Conservation (phyloP, 1,284 basidiomycete species). For the Moniliella sp. region DNA sequence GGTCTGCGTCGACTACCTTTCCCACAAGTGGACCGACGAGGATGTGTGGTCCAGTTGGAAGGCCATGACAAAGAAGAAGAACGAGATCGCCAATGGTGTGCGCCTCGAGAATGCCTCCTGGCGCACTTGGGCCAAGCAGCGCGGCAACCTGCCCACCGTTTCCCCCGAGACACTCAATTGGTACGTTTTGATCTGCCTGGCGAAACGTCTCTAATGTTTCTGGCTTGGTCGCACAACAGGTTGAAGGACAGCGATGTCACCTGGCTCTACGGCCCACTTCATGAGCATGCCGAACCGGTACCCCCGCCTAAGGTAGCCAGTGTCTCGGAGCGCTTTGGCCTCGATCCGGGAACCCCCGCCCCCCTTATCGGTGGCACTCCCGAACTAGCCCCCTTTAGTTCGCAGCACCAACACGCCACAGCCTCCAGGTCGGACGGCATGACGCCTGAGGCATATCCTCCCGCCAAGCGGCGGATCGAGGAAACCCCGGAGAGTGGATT, state of each 20-base stretch:
- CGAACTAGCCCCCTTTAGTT: too few species aligned
- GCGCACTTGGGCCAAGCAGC: constrained; percentile 98
- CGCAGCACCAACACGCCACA: too few species aligned
- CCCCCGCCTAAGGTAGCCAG: constrained; percentile 40
- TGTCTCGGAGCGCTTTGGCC: constrained; percentile 40
- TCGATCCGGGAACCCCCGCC: too few species aligned
- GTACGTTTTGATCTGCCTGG: constrained; percentile 40
- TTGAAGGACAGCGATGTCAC: constrained; percentile 97
- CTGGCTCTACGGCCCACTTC: constrained; percentile 91
- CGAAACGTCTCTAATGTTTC: too few species aligned
- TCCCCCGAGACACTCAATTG: constrained; percentile 93
- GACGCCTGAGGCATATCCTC: too few species aligned
- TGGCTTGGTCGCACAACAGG: constrained; percentile 41
- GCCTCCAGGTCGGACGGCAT: too few species aligned
- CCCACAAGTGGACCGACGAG: constrained; percentile 73
- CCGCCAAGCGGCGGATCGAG: too few species aligned
- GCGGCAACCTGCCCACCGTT: constrained; percentile 83
- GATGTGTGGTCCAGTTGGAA: constrained; percentile 96
- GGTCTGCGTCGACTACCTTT: constrained; percentile 48
- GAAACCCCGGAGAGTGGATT: too few species aligned
- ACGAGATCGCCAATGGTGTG: constrained; percentile 85
- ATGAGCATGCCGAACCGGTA: constrained; percentile 44
- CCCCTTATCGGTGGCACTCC: too few species aligned
- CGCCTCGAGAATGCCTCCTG: constrained; percentile 90
- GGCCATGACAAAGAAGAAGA: constrained; percentile 92